These are phyloP conservation scores for Rhodamnia rubescens DNA, from an alignment of 345 rosid genomes.

Conservation along the genomic window DNA sequence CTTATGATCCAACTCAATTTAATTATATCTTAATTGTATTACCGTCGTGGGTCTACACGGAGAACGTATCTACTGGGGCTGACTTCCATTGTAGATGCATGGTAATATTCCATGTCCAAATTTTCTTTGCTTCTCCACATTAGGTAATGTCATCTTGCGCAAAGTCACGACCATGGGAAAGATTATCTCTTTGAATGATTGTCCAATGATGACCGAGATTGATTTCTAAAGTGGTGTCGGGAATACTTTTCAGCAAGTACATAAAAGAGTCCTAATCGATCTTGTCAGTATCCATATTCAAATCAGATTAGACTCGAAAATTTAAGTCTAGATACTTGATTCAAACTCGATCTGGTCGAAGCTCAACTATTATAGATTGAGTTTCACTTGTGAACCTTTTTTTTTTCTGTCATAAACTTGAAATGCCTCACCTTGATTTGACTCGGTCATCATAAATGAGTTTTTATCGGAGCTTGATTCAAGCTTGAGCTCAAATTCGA, in stretches of 20 bases:
- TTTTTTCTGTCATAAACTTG: neutral
- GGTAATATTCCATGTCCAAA: neutral
- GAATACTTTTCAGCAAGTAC: neutral
- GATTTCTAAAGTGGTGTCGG: fast-evolving
- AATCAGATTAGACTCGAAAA: neutral
- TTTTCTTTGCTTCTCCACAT: neutral
- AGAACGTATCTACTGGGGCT: neutral
- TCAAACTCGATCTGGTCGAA: neutral
- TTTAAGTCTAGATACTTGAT: neutral
- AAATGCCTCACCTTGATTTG: fast-evolving
- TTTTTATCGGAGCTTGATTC: neutral
- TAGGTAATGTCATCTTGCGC: neutral
- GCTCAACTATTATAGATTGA: neutral
- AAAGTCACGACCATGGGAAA: neutral
- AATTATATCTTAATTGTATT: neutral
- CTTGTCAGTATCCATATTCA: neutral
- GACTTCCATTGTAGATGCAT: neutral
- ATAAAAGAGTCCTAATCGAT: neutral
- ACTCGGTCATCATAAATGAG: neutral
- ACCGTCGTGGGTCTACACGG: neutral
- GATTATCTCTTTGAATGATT: neutral
- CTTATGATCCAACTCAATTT: neutral
- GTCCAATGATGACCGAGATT: neutral
- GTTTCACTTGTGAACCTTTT: neutral
- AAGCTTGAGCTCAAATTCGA: neutral